A percentile compares a stretch with the other conserved stretches of the same genome.
Conservation (phyloP, 441 rosid species). For the Eutrema salsugineum region DNA sequence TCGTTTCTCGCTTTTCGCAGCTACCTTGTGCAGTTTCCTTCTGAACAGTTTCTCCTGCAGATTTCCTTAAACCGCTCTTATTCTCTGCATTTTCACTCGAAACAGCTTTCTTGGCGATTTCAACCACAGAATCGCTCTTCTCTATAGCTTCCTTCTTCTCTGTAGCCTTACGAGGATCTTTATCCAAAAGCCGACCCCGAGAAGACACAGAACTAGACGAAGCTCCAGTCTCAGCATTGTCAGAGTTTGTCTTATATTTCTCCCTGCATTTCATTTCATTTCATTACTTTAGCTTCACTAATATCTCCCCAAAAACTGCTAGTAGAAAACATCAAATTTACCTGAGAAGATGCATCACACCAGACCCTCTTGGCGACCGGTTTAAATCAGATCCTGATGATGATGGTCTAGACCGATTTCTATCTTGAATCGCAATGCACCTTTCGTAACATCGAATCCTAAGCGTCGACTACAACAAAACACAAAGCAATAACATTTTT, state of each 20-base stretch:
- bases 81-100: conserved; percentile 33
- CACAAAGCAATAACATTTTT: neutral
- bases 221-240: conserved; percentile 24
- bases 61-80: conserved; percentile 16
- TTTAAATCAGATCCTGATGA: conserved; percentile 29
- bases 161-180: conserved; percentile 9
- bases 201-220: conserved; percentile 13
- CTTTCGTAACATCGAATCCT: conserved; percentile 59
- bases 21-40: conserved; percentile 3
- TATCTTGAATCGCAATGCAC: conserved; percentile 44
- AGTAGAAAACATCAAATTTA: neutral
- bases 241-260: conserved; percentile 40
- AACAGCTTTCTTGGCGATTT: conserved; percentile 27
- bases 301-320: neutral
- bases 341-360: conserved; percentile 45
- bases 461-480: conserved; percentile 49
- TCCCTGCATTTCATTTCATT: conserved; percentile 43
- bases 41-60: neutral
- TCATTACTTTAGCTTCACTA: neutral
- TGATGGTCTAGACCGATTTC: conserved; percentile 29
- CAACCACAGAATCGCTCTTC: conserved; percentile 6
- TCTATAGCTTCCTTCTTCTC: conserved; percentile 24
- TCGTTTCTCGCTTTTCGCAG: neutral
- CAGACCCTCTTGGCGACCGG: conserved; percentile 37
- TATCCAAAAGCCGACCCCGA: neutral